A percentile compares a stretch with the other conserved stretches of the same genome.
Evolutionary conservation across 805 yeast species (phyloP).

Genomic region (Starmera amethionina): DNA sequence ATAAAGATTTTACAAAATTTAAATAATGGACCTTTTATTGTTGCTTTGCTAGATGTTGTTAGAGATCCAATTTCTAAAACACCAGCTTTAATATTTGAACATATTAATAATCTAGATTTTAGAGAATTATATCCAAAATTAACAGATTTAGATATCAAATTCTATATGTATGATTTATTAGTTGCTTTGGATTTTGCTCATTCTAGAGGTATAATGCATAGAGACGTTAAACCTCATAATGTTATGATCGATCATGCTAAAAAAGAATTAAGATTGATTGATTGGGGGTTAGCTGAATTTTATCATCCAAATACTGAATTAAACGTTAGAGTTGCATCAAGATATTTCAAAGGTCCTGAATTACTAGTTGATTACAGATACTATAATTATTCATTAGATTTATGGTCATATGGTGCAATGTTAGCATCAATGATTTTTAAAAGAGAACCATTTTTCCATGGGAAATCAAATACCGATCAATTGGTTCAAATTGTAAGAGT

Average conservation of each 20-base stretch:
- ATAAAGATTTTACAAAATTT: constrained; percentile 79
- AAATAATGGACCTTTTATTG: constrained; percentile 74
- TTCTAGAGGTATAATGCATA: constrained; percentile 90
- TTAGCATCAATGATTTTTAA: constrained; percentile 81
- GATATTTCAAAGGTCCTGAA: constrained; percentile 91
- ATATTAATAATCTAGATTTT: constrained; percentile 77
- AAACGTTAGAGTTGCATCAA: constrained; percentile 85
- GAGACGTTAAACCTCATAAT: constrained; percentile 92
- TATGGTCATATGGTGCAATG: constrained; percentile 92
- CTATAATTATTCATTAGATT: constrained; percentile 81
- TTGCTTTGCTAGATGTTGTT: constrained; percentile 71
- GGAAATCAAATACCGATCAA: constrained; percentile 86
- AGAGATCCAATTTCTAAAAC: constrained; percentile 79
- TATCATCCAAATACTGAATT: constrained; percentile 86
- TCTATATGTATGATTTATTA: constrained; percentile 73
- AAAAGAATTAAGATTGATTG: constrained; percentile 62
- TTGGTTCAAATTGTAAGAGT: constrained; percentile 83
- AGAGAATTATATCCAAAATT: constrained; percentile 79
- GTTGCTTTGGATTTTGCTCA: constrained; percentile 82
- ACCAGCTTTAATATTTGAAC: constrained; percentile 83
- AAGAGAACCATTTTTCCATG: constrained; percentile 89
- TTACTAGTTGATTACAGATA: constrained; percentile 70
- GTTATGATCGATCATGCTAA: constrained; percentile 80
- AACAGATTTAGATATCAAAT: constrained; percentile 64
- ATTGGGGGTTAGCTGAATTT: constrained; percentile 93